Evolutionary conservation across 2,329 filamentous ascomycete genomes (phyloP).

Genomic region (Apiospora saccharicola): DNA sequence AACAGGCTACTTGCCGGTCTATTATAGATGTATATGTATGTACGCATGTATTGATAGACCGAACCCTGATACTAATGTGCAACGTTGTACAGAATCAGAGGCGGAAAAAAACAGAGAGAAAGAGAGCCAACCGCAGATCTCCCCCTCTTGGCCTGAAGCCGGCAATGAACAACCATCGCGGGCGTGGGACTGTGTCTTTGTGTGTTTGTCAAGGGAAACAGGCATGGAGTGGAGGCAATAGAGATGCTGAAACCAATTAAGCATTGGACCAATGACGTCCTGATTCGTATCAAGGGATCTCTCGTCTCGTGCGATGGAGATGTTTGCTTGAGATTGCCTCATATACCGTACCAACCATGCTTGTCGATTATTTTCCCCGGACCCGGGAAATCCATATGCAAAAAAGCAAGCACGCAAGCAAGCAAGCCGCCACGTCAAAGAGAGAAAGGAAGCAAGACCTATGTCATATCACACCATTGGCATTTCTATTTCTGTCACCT

Average conservation of each 20-base stretch:
- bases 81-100: not conserved
- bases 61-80: not conserved
- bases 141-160: not conserved
- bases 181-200: not conserved
- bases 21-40: not conserved
- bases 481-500: not conserved
- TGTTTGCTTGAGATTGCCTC: conserved; percentile 7
- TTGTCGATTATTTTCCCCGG: not conserved
- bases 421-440: not conserved
- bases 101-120: too few relatives aligned
- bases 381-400: not conserved
- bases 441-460: not conserved
- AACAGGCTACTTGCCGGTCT: conserved; percentile 9
- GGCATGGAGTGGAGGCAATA: not conserved
- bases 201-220: not conserved
- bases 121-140: not conserved
- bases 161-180: not conserved
- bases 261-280: not conserved
- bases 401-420: not conserved
- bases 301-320: conserved; percentile 3
- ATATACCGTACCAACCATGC: not conserved
- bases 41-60: not conserved
- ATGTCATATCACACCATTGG: not conserved
- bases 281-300: not conserved
- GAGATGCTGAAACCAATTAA: not conserved